Conservation (phyloP, 108 stramenopile species). For the Epipyxis sp. region DNA sequence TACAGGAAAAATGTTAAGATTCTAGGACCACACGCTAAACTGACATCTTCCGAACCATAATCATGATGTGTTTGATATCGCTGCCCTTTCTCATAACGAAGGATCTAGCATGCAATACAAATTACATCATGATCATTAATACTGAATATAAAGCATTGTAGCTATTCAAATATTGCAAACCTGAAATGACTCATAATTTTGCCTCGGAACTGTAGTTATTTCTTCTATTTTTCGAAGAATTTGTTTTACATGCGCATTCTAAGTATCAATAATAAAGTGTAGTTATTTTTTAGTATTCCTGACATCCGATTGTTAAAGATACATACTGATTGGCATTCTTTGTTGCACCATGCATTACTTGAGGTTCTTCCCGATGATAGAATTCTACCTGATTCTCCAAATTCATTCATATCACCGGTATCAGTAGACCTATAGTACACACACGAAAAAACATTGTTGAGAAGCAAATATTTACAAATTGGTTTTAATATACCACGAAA, state of each 20-base stretch:
- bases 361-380: constrained; percentile 11
- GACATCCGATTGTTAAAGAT: too few species aligned
- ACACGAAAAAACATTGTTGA: background rate
- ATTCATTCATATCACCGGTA: background rate
- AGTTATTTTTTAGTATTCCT: too few species aligned
- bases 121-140: background rate
- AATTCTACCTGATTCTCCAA: constrained; percentile 17
- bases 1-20: constrained; percentile 32
- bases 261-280: too few species aligned
- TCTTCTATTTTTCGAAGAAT: constrained; percentile 61
- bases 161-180: too few species aligned
- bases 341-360: constrained; percentile 19
- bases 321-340: too few species aligned
- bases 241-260: constrained; percentile 42
- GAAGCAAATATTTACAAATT: background rate
- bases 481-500: background rate
- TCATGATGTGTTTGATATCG: constrained; percentile 15
- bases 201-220: constrained; percentile 53
- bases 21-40: constrained; percentile 10
- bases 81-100: constrained; percentile 27
- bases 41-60: background rate
- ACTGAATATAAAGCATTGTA: too few species aligned
- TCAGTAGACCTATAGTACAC: constrained; percentile 4
- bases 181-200: constrained; percentile 70
- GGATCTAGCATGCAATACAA: background rate